These are phyloP conservation scores for Chernovozyma aurita DNA, from an alignment of 1,139 yeast genomes.

Conservation along the genomic window DNA sequence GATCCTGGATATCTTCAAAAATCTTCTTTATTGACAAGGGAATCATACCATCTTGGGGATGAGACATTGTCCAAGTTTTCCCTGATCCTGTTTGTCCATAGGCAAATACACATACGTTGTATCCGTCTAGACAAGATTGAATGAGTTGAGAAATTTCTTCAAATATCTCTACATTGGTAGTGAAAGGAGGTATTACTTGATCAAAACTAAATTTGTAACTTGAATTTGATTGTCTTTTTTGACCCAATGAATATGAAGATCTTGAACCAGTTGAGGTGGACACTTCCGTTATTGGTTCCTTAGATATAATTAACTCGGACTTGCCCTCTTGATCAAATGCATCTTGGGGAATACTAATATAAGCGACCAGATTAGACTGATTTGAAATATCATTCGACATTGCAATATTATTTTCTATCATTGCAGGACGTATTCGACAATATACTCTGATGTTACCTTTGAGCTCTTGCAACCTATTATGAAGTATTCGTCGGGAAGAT, in stretches of 20 bases:
- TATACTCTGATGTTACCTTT: slow-evolving; percentile 92
- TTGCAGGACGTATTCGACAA: slow-evolving; percentile 74
- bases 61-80: slow-evolving; percentile 88
- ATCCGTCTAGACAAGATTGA: slow-evolving; percentile 88
- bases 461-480: slow-evolving; percentile 74
- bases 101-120: slow-evolving; percentile 89
- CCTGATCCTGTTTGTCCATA: slow-evolving; percentile 99
- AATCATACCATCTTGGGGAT: slow-evolving; percentile 69
- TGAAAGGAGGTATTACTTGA: slow-evolving; percentile 58
- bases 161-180: slow-evolving; percentile 62
- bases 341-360: slow-evolving; percentile 46
- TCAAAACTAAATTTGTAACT: slow-evolving; percentile 64
- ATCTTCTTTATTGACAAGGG: slow-evolving; percentile 74
- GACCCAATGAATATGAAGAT: neutral
- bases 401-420: slow-evolving; percentile 9
- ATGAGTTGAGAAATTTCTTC: slow-evolving; percentile 83
- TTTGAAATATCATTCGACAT: slow-evolving; percentile 16
- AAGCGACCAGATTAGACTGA: slow-evolving; percentile 15
- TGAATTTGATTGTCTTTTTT: slow-evolving; percentile 5
- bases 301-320: slow-evolving; percentile 3
- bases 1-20: slow-evolving; percentile 51
- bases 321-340: slow-evolving; percentile 3
- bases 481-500: slow-evolving; percentile 55
- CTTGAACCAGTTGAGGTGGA: neutral
- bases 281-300: slow-evolving; percentile 2